phyloP scores from a whole-genome alignment of 225 moss, liverwort and hornwort species.

The Pseudoscleropodium purum region DNA sequence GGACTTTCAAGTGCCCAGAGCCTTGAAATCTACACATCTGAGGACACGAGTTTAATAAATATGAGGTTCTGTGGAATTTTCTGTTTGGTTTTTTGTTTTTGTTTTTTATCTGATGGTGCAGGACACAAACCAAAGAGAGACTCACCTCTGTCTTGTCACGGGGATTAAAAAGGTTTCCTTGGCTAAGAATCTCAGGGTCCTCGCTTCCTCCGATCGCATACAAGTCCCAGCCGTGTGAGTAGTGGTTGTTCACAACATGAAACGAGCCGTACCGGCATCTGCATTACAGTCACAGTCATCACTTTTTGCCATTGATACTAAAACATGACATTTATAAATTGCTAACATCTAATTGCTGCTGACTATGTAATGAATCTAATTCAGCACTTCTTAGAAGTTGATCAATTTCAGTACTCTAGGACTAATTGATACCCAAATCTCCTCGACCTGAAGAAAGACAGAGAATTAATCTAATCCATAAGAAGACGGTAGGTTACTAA shows the following conservation, averaged over 20 bases:
- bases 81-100: too few relatives aligned
- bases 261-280: conserved; percentile 30
- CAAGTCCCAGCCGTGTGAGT: conserved; percentile 17
- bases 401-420: background rate
- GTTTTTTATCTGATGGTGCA: background rate
- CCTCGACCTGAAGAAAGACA: background rate
- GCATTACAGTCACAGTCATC: background rate
- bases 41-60: background rate
- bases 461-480: background rate
- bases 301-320: background rate
- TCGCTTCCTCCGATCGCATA: conserved; percentile 25
- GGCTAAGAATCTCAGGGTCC: conserved; percentile 6
- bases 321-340: background rate
- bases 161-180: conserved; percentile 5
- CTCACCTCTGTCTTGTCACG: background rate
- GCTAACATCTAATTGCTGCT: background rate
- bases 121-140: background rate
- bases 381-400: background rate
- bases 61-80: background rate
- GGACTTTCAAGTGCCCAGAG: background rate
- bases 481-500: background rate
- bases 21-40: background rate
- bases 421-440: background rate
- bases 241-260: conserved; percentile 41
- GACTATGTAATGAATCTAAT: background rate